Evolutionary conservation across 345 rosid species (phyloP).

Genomic region (Corchorus capsularis): DNA sequence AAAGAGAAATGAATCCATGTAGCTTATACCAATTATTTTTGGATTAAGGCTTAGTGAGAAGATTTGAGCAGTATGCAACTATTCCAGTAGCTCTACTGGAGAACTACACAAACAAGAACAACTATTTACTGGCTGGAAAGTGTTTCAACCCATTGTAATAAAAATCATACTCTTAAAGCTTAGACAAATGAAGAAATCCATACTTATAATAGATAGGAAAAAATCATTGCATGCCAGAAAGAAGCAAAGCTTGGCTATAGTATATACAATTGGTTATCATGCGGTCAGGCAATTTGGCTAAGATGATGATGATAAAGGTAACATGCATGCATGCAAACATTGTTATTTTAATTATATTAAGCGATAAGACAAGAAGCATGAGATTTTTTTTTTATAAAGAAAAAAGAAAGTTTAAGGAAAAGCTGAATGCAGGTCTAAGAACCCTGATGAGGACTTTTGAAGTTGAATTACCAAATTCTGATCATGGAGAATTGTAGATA

Average conservation of each 20-base stretch:
- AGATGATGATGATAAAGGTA: neutral
- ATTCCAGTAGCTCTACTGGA: neutral
- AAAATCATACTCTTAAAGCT: neutral
- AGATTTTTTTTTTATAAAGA: neutral
- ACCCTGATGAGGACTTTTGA: neutral
- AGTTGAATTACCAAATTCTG: constrained; percentile 1
- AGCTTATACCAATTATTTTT: neutral
- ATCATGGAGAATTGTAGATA: neutral
- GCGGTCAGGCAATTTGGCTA: neutral
- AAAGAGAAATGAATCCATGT: neutral
- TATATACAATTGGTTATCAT: neutral
- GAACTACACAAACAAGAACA: neutral
- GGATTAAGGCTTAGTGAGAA: constrained; percentile 1
- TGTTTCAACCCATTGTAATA: neutral
- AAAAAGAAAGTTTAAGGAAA: neutral
- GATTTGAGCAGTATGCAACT: neutral
- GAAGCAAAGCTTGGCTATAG: neutral
- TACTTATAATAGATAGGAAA: constrained; percentile 1
- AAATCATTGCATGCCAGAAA: neutral
- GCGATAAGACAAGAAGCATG: neutral
- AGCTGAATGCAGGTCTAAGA: too few relatives aligned
- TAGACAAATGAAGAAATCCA: neutral
- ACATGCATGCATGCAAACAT: neutral
- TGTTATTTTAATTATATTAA: neutral
- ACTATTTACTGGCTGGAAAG: neutral